Conservation (phyloP, 441 rosid species). For the Capsella rubella region DNA sequence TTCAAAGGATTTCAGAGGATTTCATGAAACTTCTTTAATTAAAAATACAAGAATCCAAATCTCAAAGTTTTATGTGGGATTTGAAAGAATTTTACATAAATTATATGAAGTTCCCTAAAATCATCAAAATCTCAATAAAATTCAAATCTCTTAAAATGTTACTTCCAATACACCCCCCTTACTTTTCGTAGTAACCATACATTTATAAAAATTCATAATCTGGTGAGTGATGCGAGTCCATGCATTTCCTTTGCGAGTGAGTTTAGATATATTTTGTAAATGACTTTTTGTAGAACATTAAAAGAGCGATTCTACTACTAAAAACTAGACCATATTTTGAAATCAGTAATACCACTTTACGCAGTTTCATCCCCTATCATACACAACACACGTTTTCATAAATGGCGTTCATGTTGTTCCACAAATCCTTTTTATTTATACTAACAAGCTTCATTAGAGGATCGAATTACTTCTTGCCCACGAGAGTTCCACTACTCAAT, state of each 20-base stretch:
- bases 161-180: too few relatives aligned
- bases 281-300: not conserved
- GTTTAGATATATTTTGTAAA: not conserved
- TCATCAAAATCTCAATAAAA: too few relatives aligned
- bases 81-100: too few relatives aligned
- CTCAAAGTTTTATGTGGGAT: too few relatives aligned
- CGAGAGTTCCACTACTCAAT: constrained; percentile 31
- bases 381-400: constrained; percentile 8
- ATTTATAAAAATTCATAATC: not conserved
- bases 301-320: not conserved
- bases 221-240: too few relatives aligned
- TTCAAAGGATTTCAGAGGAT: too few relatives aligned
- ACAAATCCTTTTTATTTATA: constrained; percentile 30
- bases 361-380: not conserved
- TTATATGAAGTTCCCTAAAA: too few relatives aligned
- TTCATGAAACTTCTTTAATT: too few relatives aligned
- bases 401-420: constrained; percentile 8
- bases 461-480: constrained; percentile 27
- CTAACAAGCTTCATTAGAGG: constrained; percentile 12
- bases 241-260: too few relatives aligned
- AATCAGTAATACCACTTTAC: constrained; percentile 6
- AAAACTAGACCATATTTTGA: not conserved
- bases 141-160: too few relatives aligned
- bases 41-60: too few relatives aligned
- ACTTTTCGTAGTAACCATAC: not conserved